Conservation (phyloP, 2,329 filamentous ascomycete genomes). For the Aspergillus sp. region DNA sequence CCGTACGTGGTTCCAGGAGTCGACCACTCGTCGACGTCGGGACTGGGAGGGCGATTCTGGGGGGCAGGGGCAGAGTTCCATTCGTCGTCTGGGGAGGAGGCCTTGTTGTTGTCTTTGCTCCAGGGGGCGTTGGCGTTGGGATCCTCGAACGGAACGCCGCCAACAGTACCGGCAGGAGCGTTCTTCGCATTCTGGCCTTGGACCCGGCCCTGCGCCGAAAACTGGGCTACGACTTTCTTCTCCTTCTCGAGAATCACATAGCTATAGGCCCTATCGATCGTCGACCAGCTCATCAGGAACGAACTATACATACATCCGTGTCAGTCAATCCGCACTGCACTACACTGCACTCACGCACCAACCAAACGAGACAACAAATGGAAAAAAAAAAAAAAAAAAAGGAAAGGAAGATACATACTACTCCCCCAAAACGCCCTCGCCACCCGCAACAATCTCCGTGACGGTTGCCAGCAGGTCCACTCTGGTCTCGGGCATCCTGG, state of each 20-base stretch:
- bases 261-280: neutral
- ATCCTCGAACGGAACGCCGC: no score
- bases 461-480: neutral
- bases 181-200: neutral
- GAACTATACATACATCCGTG: neutral
- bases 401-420: neutral
- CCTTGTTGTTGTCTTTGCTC: neutral
- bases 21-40: neutral
- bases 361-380: neutral
- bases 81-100: neutral
- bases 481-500: neutral
- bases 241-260: neutral
- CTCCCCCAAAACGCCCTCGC: neutral
- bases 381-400: neutral
- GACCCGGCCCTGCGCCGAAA: neutral
- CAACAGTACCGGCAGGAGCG: no score
- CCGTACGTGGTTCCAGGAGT: neutral
- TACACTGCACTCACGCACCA: neutral
- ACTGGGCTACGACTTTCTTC: no score
- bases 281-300: neutral
- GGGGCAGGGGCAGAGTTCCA: neutral
- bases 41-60: neutral
- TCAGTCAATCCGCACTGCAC: neutral
- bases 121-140: neutral
- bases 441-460: neutral